Conservation (phyloP, 495 filamentous ascomycete genomes). For the Aspergillus indologenus region DNA sequence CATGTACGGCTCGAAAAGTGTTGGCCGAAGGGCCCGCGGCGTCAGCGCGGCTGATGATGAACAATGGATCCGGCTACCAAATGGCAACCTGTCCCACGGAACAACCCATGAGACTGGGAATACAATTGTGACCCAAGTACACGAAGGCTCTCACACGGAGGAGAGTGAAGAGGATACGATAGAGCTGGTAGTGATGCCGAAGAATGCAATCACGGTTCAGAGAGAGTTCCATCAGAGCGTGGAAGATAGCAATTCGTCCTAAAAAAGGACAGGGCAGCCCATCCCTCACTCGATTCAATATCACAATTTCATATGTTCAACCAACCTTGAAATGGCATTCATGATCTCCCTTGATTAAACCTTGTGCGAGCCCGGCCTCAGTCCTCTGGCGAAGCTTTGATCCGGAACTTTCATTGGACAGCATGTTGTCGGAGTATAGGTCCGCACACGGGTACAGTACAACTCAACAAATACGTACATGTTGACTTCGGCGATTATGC, state of each 20-base stretch:
- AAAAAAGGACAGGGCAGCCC: too few species aligned
- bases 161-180: neutral
- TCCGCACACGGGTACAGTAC: too few species aligned
- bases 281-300: too few species aligned
- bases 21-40: neutral
- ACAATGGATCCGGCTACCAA: conserved; percentile 7
- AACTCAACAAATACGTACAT: too few species aligned
- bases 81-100: neutral
- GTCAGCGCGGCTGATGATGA: neutral
- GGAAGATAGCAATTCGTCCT: neutral
- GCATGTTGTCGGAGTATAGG: too few species aligned
- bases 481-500: neutral
- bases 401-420: too few species aligned
- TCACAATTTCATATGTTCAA: too few species aligned
- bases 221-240: conserved; percentile 3
- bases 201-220: conserved; percentile 4
- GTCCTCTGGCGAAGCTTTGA: too few species aligned
- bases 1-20: neutral
- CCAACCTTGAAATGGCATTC: too few species aligned
- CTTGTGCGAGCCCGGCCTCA: too few species aligned
- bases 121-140: neutral
- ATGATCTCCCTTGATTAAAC: too few species aligned
- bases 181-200: neutral
- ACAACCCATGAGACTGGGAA: neutral
- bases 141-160: too few species aligned